A percentile compares a stretch with the other conserved stretches of the same genome.
Evolutionary conservation across 164 flowering plant genomes (phyloP).

Genomic region (Euptelea pleiosperma): DNA sequence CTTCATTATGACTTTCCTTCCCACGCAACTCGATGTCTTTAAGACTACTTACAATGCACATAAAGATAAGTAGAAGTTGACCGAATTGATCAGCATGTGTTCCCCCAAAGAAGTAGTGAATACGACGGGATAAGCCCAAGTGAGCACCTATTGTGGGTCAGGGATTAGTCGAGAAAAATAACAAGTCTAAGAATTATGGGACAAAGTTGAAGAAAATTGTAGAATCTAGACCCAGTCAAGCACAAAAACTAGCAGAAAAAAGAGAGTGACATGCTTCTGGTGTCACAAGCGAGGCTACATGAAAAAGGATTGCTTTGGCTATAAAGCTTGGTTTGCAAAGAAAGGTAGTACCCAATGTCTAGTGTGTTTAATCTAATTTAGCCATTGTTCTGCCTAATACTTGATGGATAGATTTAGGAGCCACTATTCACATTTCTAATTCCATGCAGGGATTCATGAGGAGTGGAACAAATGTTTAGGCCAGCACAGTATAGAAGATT

Average conservation of each 20-base stretch:
- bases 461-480: too few species aligned
- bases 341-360: too few species aligned
- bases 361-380: too few species aligned
- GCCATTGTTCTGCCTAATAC: too few species aligned
- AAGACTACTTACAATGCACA: background rate
- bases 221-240: background rate
- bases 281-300: too few species aligned
- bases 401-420: background rate
- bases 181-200: background rate
- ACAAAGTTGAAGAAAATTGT: background rate
- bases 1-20: background rate
- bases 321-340: too few species aligned
- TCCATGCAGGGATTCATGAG: background rate
- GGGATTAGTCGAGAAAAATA: background rate
- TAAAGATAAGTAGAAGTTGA: background rate
- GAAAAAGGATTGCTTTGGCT: too few species aligned
- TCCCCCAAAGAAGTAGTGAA: background rate
- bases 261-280: too few species aligned
- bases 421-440: background rate
- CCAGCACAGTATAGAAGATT: too few species aligned
- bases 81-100: background rate
- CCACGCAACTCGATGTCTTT: background rate
- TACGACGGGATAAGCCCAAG: background rate
- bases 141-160: background rate
- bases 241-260: too few species aligned